Evolutionary conservation across 129 eudicot species (phyloP).

Genomic region (Artemisia argyi): DNA sequence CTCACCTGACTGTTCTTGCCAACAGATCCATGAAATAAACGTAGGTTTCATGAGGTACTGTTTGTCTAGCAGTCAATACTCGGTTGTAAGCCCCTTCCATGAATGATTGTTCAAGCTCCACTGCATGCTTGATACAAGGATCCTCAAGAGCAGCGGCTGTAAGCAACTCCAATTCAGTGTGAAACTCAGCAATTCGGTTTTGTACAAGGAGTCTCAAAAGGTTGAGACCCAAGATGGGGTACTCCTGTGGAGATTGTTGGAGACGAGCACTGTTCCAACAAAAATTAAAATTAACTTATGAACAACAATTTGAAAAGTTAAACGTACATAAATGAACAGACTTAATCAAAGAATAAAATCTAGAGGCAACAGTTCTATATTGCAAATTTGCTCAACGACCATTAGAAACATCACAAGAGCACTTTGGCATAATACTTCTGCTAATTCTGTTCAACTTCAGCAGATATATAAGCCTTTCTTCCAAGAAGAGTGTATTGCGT

Average conservation of each 20-base stretch:
- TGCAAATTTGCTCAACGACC: too few species aligned
- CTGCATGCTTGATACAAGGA: constrained; percentile 89
- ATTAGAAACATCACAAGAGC: too few species aligned
- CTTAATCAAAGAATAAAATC: too few species aligned
- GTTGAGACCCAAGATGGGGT: constrained; percentile 88
- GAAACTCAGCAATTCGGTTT: constrained; percentile 92
- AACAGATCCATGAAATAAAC: constrained; percentile 90
- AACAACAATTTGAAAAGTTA: background rate
- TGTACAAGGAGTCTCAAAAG: constrained; percentile 96
- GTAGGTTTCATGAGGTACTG: constrained; percentile 89
- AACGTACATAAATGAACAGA: too few species aligned
- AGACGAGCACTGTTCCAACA: constrained; percentile 58
- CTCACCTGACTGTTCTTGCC: constrained; percentile 84
- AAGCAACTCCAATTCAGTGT: constrained; percentile 90
- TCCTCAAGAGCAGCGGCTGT: constrained; percentile 74
- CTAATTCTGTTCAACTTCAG: too few species aligned
- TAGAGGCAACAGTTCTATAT: too few species aligned
- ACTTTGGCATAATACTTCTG: too few species aligned
- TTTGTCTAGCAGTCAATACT: constrained; percentile 90
- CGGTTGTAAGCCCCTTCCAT: constrained; percentile 96
- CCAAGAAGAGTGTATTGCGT: too few species aligned
- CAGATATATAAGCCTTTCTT: too few species aligned
- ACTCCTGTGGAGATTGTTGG: constrained; percentile 82
- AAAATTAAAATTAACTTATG: constrained; percentile 1
- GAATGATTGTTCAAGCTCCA: constrained; percentile 91